phyloP scores from a whole-genome alignment of 192 early-diverging fungal genomes.

The Backusella circina region DNA sequence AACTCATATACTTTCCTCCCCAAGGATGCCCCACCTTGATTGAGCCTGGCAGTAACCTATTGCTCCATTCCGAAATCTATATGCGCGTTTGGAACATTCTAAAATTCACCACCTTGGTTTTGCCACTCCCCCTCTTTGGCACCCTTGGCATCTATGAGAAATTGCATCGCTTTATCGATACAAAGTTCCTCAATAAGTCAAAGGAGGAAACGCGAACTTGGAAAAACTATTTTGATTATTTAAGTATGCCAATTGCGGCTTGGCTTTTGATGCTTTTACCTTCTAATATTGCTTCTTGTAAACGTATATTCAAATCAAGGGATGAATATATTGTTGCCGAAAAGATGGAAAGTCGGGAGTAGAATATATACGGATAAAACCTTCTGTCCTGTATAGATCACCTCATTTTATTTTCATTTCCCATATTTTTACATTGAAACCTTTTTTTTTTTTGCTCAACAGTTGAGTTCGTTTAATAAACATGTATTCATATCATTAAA shows the following conservation, averaged over 20 bases:
- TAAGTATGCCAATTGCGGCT: conserved; percentile 41
- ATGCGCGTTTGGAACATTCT: conserved; percentile 35
- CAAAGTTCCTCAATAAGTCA: conserved; percentile 33
- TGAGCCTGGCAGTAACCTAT: conserved; percentile 32
- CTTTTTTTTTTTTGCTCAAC: background rate
- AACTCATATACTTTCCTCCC: conserved; percentile 37
- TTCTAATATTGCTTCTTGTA: conserved; percentile 39
- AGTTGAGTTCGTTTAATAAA: background rate
- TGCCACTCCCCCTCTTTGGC: conserved; percentile 44
- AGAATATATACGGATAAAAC: background rate
- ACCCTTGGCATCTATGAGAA: conserved; percentile 42
- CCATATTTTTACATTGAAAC: background rate
- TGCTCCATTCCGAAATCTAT: conserved; percentile 35
- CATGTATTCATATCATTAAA: no score
- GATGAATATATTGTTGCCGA: conserved; percentile 41
- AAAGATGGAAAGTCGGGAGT: conserved; percentile 28
- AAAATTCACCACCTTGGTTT: conserved; percentile 34
- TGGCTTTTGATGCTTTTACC: conserved; percentile 49
- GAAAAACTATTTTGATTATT: conserved; percentile 39
- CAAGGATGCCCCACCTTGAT: conserved; percentile 6
- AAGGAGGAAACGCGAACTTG: conserved; percentile 22
- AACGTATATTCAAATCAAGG: conserved; percentile 30
- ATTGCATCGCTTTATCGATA: conserved; percentile 38
- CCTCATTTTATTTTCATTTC: background rate
- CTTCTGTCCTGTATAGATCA: background rate